Base-by-base conservation (phyloP, 768 basidiomycete species). In the Rhodocollybia butyracea region DNA sequence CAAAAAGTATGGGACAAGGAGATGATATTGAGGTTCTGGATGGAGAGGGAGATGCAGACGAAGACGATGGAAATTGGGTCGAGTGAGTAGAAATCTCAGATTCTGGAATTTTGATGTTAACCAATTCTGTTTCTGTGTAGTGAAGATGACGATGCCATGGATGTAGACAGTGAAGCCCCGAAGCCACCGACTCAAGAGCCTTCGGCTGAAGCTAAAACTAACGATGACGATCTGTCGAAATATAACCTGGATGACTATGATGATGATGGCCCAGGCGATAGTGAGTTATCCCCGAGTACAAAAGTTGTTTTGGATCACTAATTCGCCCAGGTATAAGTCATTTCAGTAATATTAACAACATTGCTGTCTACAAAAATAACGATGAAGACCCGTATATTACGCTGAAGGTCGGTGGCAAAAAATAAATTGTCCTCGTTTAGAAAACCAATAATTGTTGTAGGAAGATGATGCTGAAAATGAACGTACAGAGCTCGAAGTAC, bases 351-450 rank as follows among this genome's bases (percentile, higher is more conserved):
- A 93, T 98, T 70, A 96, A 97, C 66, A 96, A 95, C 17, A 74
- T 99, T 48, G 88, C 89, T 21, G 96, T 91, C 67, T 94, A 98
- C 70, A 83, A 85, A 50, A 85, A 94, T 63, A 94, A 94, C 64
- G 81, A 90, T 52, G 93, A 98, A 32, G 97, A 99, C 70, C 97
- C 97, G 0, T 98, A 95, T 65, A 90, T 99, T 61, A 98, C 96
- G 0, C 71, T 98, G 36, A 95, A 97, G 91, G 94, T 64, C n/a
- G n/a, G n/a, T n/a, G n/a, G n/a, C n/a, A n/a, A n/a, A n/a, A n/a
- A n/a, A n/a, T n/a, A n/a, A n/a, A n/a, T n/a, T n/a, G n/a, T n/a
- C n/a, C n/a, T n/a, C n/a, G n/a, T n/a, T n/a, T n/a, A n/a, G n/a
- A n/a, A n/a, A n/a, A n/a, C n/a, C n/a, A n/a, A n/a, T n/a, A n/a